Percentiles rank a stretch among this genome's conserved stretches.
Conservation (phyloP, 257 asterid genomes). For the Penstemon newberryi region DNA sequence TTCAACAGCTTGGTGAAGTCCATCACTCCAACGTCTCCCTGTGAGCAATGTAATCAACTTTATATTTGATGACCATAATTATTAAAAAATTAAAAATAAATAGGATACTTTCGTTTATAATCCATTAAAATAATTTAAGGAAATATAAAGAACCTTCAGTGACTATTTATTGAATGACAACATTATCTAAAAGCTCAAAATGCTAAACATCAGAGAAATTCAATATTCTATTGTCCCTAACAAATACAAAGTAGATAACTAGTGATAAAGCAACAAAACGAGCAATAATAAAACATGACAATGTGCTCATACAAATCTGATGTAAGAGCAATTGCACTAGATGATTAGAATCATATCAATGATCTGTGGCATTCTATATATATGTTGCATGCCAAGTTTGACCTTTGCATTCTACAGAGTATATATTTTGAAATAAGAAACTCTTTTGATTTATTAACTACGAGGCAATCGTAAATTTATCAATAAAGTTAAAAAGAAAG, state of each 20-base stretch:
- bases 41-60: conserved; percentile 27
- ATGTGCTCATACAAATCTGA: neutral
- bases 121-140: too few relatives aligned
- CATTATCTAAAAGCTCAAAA: too few relatives aligned
- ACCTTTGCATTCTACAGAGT: neutral
- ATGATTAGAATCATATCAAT: conserved; percentile 17
- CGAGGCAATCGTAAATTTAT: neutral
- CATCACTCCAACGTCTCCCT: conserved; percentile 99
- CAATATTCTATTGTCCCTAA: too few relatives aligned
- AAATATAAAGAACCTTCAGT: conserved; percentile 1
- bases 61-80: conserved; percentile 11
- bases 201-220: too few relatives aligned
- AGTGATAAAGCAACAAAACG: conserved; percentile 8
- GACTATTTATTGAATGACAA: conserved; percentile 5
- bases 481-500: conserved; percentile 17
- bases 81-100: neutral
- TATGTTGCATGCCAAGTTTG: neutral
- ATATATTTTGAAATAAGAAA: conserved; percentile 6
- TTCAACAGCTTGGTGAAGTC: conserved; percentile 99
- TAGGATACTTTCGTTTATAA: neutral
- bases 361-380: neutral
- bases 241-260: too few relatives aligned
- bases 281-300: too few relatives aligned
- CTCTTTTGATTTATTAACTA: neutral
- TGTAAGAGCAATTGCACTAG: conserved; percentile 16